Percentiles rank a stretch among this genome's conserved stretches.
These are phyloP conservation scores for Russula vinacea DNA, from an alignment of 768 basidiomycete species.

Conservation along the genomic window DNA sequence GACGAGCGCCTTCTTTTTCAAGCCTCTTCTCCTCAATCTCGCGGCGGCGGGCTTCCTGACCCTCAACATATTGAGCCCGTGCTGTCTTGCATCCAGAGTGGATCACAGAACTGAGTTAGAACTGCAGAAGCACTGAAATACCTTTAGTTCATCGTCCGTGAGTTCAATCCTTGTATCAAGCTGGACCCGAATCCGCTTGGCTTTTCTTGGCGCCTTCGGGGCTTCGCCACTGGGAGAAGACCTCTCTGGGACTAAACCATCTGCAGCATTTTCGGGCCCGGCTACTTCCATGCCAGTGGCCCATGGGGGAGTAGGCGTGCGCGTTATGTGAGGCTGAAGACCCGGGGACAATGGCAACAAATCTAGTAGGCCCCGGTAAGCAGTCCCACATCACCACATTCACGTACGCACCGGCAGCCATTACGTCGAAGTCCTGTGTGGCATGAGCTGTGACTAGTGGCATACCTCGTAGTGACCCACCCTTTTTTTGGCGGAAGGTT, in stretches of 20 bases:
- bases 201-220: slow-evolving; percentile 37
- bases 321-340: slow-evolving; percentile 6
- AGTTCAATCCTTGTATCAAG: slow-evolving; percentile 75
- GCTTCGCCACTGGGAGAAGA: slow-evolving; percentile 6
- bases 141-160: slow-evolving; percentile 80
- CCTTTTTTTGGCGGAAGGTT: slow-evolving; percentile 20
- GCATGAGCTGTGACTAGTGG: background rate
- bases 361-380: slow-evolving; percentile 11
- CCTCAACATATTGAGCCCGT: slow-evolving; percentile 62
- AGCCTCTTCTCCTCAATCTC: slow-evolving; percentile 50
- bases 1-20: slow-evolving; percentile 52
- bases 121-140: slow-evolving; percentile 30
- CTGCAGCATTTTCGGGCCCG: background rate
- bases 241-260: background rate
- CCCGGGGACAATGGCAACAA: slow-evolving; percentile 8
- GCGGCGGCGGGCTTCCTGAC: slow-evolving; percentile 53
- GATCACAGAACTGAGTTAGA: slow-evolving; percentile 4
- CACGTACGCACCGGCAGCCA: slow-evolving; percentile 14
- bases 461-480: slow-evolving; percentile 10
- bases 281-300: slow-evolving; percentile 1
- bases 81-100: slow-evolving; percentile 44
- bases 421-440: slow-evolving; percentile 21
- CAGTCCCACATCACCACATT: background rate
- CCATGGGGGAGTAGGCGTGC: slow-evolving; percentile 26
- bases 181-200: slow-evolving; percentile 52